Conservation (phyloP, 1,284 basidiomycete species). For the Marasmius fiardii region DNA sequence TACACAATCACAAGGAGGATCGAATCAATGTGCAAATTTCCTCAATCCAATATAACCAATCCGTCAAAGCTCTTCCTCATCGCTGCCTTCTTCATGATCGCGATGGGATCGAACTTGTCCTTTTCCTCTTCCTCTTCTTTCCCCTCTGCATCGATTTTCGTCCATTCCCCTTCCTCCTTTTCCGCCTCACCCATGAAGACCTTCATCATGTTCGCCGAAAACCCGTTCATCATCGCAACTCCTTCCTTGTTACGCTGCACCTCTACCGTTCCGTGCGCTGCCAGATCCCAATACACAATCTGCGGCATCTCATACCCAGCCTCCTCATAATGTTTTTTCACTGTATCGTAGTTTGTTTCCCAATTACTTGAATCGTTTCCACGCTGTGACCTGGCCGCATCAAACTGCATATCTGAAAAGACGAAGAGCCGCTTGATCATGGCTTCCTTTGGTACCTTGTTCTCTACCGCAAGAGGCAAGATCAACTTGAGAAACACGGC, state of each 20-base stretch:
- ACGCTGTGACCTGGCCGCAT: constrained; percentile 27
- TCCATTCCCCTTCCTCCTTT: constrained; percentile 28
- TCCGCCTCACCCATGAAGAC: constrained; percentile 59
- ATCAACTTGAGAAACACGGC: constrained; percentile 58
- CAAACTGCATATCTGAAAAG: constrained; percentile 79
- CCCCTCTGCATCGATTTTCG: constrained; percentile 19
- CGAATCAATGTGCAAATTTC: background rate
- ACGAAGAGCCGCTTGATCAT: constrained; percentile 76
- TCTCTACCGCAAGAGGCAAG: constrained; percentile 51
- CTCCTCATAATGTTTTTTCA: constrained; percentile 48
- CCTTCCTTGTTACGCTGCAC: constrained; percentile 50
- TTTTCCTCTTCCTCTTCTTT: constrained; percentile 31
- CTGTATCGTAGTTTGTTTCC: constrained; percentile 58
- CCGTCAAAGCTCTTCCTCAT: constrained; percentile 45
- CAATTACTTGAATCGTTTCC: constrained; percentile 26
- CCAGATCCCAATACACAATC: constrained; percentile 62
- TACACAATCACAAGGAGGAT: no score
- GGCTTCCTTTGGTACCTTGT: constrained; percentile 56
- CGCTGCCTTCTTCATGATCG: constrained; percentile 54
- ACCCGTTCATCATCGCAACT: constrained; percentile 66
- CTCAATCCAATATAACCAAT: constrained; percentile 46
- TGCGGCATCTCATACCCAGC: constrained; percentile 69
- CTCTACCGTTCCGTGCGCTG: constrained; percentile 34
- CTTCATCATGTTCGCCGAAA: constrained; percentile 66
- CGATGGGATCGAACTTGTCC: constrained; percentile 41